These are phyloP conservation scores for Cyberlindnera americana DNA, from an alignment of 805 yeast genomes.

Conservation along the genomic window DNA sequence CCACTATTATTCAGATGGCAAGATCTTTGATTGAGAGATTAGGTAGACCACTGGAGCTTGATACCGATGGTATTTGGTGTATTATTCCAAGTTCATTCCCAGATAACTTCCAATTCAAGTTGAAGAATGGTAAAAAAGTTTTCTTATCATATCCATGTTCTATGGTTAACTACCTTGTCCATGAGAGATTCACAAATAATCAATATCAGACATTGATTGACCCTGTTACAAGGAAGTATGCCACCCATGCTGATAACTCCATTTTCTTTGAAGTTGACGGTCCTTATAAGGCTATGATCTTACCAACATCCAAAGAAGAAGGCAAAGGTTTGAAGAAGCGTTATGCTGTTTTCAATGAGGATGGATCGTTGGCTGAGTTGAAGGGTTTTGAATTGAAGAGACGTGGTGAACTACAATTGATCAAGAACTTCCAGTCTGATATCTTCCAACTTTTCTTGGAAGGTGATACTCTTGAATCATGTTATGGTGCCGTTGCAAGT, in stretches of 20 bases:
- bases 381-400: conserved; percentile 96
- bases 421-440: conserved; percentile 93
- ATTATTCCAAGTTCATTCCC: conserved; percentile 92
- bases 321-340: conserved; percentile 95
- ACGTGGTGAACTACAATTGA: conserved; percentile 91
- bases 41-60: conserved; percentile 94
- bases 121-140: conserved; percentile 74
- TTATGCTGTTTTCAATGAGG: conserved; percentile 94
- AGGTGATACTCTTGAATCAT: conserved; percentile 71
- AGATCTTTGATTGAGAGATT: conserved; percentile 83
- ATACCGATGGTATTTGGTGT: conserved; percentile 99
- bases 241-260: conserved; percentile 82
- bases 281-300: conserved; percentile 94
- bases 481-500: conserved; percentile 85
- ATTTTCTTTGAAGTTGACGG: conserved; percentile 99
- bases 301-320: conserved; percentile 96
- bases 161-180: conserved; percentile 92
- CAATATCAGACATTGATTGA: conserved; percentile 89
- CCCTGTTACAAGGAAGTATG: conserved; percentile 62
- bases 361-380: conserved; percentile 90
- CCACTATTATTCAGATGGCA: conserved; percentile 97
- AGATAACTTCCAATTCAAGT: conserved; percentile 69
- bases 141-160: conserved; percentile 90
- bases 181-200: conserved; percentile 84
- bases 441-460: conserved; percentile 87